These are phyloP conservation scores for Russula sp. DNA, from an alignment of 768 basidiomycete genomes.

Conservation along the genomic window DNA sequence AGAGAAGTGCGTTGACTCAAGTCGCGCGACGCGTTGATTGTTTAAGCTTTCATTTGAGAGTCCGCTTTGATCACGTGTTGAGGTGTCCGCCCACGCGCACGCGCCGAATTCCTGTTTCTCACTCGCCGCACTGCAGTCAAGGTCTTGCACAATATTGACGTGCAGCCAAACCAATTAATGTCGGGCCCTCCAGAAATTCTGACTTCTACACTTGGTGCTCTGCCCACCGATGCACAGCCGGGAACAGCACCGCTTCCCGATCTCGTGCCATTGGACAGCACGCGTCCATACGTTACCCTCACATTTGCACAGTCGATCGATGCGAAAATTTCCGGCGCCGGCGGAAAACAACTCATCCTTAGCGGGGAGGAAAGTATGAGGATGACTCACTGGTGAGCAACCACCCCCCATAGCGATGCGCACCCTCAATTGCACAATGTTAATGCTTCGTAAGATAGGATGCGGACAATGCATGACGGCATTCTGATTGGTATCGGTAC, in stretches of 20 bases:
- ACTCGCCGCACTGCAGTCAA: no score
- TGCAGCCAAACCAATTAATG: background rate
- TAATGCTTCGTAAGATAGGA: slow-evolving; percentile 40
- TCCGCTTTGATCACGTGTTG: slow-evolving; percentile 16
- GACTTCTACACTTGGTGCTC: slow-evolving; percentile 10
- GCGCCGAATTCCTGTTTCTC: background rate
- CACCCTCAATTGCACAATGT: background rate
- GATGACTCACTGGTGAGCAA: slow-evolving; percentile 88
- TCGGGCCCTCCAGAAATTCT: slow-evolving; percentile 15
- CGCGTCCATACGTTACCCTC: slow-evolving; percentile 60
- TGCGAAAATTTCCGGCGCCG: slow-evolving; percentile 75
- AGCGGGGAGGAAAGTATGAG: slow-evolving; percentile 82
- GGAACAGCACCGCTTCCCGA: slow-evolving; percentile 17
- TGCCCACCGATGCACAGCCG: slow-evolving; percentile 1
- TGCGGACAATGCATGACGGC: slow-evolving; percentile 87
- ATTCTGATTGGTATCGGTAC: slow-evolving; percentile 91
- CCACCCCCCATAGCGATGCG: background rate
- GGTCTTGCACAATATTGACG: background rate
- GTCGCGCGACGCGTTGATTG: slow-evolving; percentile 19
- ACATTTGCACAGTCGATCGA: slow-evolving; percentile 86
- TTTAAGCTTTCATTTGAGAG: slow-evolving; percentile 17
- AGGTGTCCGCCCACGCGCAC: background rate
- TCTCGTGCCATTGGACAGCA: slow-evolving; percentile 12
- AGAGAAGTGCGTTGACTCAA: slow-evolving; percentile 17
- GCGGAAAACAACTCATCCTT: slow-evolving; percentile 68